Evolutionary conservation across 2,329 filamentous ascomycete genomes (phyloP), one percentile per base, ranked within the genome.

Genomic region (Pseudogymnoascus sp.): DNA sequence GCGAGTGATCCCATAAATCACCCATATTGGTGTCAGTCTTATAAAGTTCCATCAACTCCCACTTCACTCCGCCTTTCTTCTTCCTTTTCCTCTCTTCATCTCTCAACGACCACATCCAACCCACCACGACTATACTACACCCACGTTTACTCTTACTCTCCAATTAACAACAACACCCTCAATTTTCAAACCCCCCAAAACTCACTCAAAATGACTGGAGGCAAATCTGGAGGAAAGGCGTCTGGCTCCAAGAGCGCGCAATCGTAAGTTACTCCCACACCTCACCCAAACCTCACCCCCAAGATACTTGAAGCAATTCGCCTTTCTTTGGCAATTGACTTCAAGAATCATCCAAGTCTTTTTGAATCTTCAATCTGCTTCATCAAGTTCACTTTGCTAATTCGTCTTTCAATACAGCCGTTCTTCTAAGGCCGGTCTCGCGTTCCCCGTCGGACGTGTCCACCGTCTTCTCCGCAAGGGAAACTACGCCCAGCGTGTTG

Each of bases 191-290:
- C 69, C 68, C 71, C 72, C 72, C 67, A 70, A 72, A 74, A 68
- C 68, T 72, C 71, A 73, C 77, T 85, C 88, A 97, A 91, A 90
- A 99, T 99, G 95, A 96, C 95, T 91, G 93, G 93, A 87, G 93
- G 95, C 82, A 99, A 99, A 84, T 97, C 93, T 83, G 95, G 95
- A 82, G 95, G 95, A 88, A 97, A 97, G 89, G 93, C 93, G 84
- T 93, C 90, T 83, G 92, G 93, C 83, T 89, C 90, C 84, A 99
- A 99, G 91, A 96, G 90, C 85, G 90, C 95, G 76, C 95, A 97
- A 86, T 97, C 93, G 95, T 97, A 83, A 88, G 93, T 89, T 53
- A 19, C n/a, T 59, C 64, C 64, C 33, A 62, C 37, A 40, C 63
- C 64, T 62, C 33, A 35, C 23, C 42, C 42, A 59, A 56, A 62